Evolutionary conservation across 352 stramenopile genomes (phyloP), one percentile per base, ranked within the genome.

Genomic region (Poterioochromonas sp.): DNA sequence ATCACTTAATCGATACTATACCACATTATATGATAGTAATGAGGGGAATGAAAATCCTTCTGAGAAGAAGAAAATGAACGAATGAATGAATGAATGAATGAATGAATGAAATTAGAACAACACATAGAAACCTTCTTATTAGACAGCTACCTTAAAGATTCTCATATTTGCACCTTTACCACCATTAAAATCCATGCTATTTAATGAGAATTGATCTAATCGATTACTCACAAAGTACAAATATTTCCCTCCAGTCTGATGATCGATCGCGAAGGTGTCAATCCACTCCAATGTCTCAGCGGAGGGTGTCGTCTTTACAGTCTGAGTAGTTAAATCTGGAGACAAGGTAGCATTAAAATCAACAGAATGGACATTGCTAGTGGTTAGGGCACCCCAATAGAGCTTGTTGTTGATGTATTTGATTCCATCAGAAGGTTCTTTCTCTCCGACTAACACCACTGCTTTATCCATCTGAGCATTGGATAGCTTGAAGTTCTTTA

Each of bases 201-300:
- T 20, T 18, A 26, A 35, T 5, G 34, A 68, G 29, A 35, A 68
- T 26, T n/a, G 26, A 26, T 68, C 34, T 35, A 68, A 26, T 11
- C 58, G 15, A 68, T 68, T 68, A 32, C 26, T 40, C 29, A 40
- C 34, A 26, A 68, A 68, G 8, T 37, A 68, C n/a, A n/a, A n/a
- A 15, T n/a, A 68, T 5, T 11, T 11, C 12, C 8, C 26, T 8
- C 34, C 29, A 18, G 5, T 40, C 5, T 68, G 26, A 40, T 18
- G 34, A 34, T 68, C 58, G 58, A 68, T 32, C 15, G 58, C 26
- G 26, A 68, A 68, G 29, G 58, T 68, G 58, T 68, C 58, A 40
- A 68, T 37, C 58, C 29, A 34, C 11, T 15, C 26, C 5, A 68
- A 40, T 37, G 26, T 39, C 15, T 68, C 34, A 15, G 26, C 5